Base-by-base conservation (phyloP, 129 eudicot species). In the Lactuca saligna region DNA sequence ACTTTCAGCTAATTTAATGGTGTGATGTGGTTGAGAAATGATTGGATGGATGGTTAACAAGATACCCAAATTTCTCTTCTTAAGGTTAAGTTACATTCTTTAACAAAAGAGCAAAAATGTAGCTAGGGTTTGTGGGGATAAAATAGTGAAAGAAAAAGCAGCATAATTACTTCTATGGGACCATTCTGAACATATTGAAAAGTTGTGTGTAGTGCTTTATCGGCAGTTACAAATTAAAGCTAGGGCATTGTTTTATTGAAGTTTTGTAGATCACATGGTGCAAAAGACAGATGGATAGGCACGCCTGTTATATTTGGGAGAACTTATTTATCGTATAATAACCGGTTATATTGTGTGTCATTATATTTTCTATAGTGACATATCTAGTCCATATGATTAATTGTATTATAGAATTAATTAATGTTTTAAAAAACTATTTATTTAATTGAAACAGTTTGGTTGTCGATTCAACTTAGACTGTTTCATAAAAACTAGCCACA, bases 171-270 rank as follows among this genome's bases (percentile, higher is more conserved):
- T 42, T 38, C 9, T 14, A 64, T 46, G 78, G 85, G 85, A 86
- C 88, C 85, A 82, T 84, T 71, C 61, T 72, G 79, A 69, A 79
- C 69, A 73, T 72, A 44, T 72, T 39, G 72, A 69, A 86, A 86
- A 75, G 81, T 65, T 73, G 81, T 68, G 79, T 55, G 55, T 59
- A 72, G 74, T 61, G 84, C 90, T 82, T 84, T 88, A 77, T 84
- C 80, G 82, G 79, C 86, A 69, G 79, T 76, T 75, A 75, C 81
- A 61, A 84, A 25, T 25, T 25, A 25, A 84, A 84, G 82, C 68
- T 34, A 76, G 67, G 63, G 60, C 72, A 65, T 34, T 54, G 51
- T 61, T 68, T 50, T 37, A 54, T 65, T 76, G 71, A 37, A 62
- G 67, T 54, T 69, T 76, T 69, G 66, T 76, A 54, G 7, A 41